Evolutionary conservation across 441 rosid genomes (phyloP).

Genomic region (Francoa sonchifolia): DNA sequence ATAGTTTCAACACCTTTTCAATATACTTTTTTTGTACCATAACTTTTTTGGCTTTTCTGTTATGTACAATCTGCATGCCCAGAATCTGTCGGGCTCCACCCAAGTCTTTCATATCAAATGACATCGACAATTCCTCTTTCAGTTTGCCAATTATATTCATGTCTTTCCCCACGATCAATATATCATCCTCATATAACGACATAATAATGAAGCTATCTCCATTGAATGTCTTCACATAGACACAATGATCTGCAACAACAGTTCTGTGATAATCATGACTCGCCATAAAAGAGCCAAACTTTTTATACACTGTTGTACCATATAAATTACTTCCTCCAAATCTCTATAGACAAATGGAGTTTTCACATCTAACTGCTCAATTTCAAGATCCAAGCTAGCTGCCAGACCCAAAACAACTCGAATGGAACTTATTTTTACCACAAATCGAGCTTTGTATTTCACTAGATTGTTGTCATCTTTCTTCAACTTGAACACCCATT

Average conservation of each 20-base stretch:
- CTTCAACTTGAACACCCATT: neutral
- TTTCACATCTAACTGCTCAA: neutral
- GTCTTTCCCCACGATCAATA: neutral
- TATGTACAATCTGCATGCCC: too few relatives aligned
- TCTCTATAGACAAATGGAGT: neutral
- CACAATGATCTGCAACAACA: neutral
- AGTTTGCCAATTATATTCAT: neutral
- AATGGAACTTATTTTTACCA: neutral
- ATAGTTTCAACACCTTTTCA: too few relatives aligned
- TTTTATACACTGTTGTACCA: neutral
- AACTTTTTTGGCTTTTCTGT: too few relatives aligned
- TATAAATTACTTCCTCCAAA: neutral
- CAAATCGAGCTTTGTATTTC: neutral
- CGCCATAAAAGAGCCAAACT: neutral
- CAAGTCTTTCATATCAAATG: slow-evolving; percentile 1
- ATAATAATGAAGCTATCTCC: neutral
- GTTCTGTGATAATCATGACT: neutral
- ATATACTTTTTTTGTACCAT: too few relatives aligned
- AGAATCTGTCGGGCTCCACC: neutral
- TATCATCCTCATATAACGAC: neutral
- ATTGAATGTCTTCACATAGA: neutral
- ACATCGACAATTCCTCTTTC: neutral
- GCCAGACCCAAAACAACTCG: neutral
- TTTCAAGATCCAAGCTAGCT: neutral
- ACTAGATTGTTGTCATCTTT: neutral